Base-by-base conservation (phyloP, 1,284 basidiomycete species). In the Xanthoconium separans region DNA sequence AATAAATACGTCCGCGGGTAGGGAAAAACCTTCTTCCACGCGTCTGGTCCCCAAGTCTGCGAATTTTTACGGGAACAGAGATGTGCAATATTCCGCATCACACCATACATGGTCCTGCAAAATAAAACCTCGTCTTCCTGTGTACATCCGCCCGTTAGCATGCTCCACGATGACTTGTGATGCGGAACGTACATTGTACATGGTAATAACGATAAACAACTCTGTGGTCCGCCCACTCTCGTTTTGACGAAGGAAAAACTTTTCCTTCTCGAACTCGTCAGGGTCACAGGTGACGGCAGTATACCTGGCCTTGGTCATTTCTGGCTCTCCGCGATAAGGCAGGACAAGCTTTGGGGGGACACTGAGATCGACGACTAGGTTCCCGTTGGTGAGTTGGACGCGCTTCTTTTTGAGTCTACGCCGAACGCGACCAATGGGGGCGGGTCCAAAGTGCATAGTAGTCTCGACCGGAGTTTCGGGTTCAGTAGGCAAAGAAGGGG, bases 121-220 rank as follows among this genome's bases (percentile, higher is more conserved):
- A 99, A 96, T 12, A 98, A 75, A 24, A 93, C 76, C 63, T 98
- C 96, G 68, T 98, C 89, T 75, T 98, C 97, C 95, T 96, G 63
- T 61, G 62, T 30, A 54, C 11, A 20, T 47, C 12, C 18, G 10
- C 11, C 47, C 20, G 34, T 47, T 63, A 89, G 87, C 71, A 87
- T 91, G 22, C 88, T 27, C 22, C 27, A 95, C 91, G n/a, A 88
- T 85, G 65, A 93, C 85, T 42, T 15, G 36, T 24, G 2, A 22
- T 13, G 44, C 39, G 15, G n/a, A 10, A 77, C 87, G 60, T 64
- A 91, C 89, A 66, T 93, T 94, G 71, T 91, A 97, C 93, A 98
- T 95, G 20, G 96, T 98, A 66, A 98, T 91, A 58, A 92, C 91
- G 70, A 97, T 89, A 74, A 97, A 93, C 45, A 99, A 71, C 67